These are phyloP conservation scores for Kodamaea lidongshanica DNA, from an alignment of 805 yeast species.

Conservation along the genomic window DNA sequence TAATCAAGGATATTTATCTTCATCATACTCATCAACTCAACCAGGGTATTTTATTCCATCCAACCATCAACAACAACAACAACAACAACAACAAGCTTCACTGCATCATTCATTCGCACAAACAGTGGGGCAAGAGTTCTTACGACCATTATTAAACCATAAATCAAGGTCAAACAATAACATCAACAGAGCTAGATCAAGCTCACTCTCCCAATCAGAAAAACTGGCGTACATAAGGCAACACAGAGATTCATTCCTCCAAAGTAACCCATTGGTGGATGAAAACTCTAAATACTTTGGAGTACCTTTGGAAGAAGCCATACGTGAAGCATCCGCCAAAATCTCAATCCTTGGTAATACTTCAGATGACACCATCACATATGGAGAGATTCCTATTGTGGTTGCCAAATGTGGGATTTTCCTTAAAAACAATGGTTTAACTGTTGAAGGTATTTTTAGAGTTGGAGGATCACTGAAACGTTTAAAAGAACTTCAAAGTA, in stretches of 20 bases:
- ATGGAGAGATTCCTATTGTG: constrained; percentile 85
- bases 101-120: constrained; percentile 6
- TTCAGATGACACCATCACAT: constrained; percentile 59
- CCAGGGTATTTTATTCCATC: no score
- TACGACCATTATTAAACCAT: constrained; percentile 45
- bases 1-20: constrained; percentile 3
- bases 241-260: constrained; percentile 47
- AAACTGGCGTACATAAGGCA: constrained; percentile 32
- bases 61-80: constrained; percentile 3
- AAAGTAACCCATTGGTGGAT: constrained; percentile 37
- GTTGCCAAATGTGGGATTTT: constrained; percentile 94
- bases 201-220: constrained; percentile 27
- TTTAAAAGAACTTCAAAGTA: constrained; percentile 74
- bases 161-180: constrained; percentile 47
- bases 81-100: constrained; percentile 4
- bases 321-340: constrained; percentile 69
- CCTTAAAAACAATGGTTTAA: constrained; percentile 69
- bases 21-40: constrained; percentile 5
- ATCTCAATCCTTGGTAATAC: constrained; percentile 53
- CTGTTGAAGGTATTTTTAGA: constrained; percentile 86
- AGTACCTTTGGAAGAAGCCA: constrained; percentile 63
- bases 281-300: constrained; percentile 66
- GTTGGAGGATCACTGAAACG: constrained; percentile 89
- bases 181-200: constrained; percentile 34
- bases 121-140: constrained; percentile 19